Conservation (phyloP, 176 grass and related monocot species). For the Aegilops bicornis region DNA sequence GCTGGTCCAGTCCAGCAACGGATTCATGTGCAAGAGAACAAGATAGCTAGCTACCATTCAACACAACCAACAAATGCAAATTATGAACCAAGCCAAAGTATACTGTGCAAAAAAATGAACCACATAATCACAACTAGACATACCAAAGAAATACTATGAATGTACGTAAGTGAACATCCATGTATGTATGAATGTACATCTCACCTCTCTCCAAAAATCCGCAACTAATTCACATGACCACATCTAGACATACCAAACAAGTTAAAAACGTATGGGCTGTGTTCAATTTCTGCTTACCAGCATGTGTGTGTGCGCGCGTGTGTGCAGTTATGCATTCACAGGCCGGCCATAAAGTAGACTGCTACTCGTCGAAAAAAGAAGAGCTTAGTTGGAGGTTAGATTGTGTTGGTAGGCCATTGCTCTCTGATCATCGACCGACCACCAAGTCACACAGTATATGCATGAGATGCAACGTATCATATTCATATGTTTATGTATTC, state of each 20-base stretch:
- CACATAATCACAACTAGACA: too few relatives aligned
- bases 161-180: background rate
- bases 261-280: background rate
- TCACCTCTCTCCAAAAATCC: background rate
- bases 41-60: background rate
- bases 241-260: background rate
- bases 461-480: background rate
- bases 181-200: background rate
- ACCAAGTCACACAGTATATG: background rate
- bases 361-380: background rate
- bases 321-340: background rate
- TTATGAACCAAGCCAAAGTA: constrained; percentile 4
- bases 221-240: background rate
- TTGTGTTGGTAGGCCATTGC: constrained; percentile 31
- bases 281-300: background rate
- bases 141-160: too few relatives aligned
- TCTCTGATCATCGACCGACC: constrained; percentile 6
- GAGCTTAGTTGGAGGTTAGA: background rate
- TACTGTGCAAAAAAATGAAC: background rate
- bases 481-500: background rate
- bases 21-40: constrained; percentile 23
- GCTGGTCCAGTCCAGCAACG: constrained; percentile 29
- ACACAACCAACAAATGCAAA: background rate
- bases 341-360: background rate
- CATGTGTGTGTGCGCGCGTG: background rate